A percentile compares a stretch with the other conserved stretches of the same genome.
These are phyloP conservation scores for Moesziomyces aphidis DNA, from an alignment of 1,284 basidiomycete species.

Conservation along the genomic window DNA sequence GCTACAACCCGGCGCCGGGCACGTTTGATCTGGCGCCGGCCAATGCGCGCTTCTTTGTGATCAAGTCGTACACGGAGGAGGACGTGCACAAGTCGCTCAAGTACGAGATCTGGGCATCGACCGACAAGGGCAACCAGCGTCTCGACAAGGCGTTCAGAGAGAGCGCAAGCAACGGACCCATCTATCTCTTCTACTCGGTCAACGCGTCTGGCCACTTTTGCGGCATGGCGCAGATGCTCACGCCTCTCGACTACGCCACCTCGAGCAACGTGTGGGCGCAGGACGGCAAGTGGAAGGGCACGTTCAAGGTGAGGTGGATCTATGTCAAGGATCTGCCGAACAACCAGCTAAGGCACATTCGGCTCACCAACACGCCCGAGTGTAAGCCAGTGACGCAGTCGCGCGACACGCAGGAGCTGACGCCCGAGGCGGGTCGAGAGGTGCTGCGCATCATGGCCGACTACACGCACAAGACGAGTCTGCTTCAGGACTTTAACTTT, in stretches of 20 bases:
- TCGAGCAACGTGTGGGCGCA: slow-evolving; percentile 65
- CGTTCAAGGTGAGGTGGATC: slow-evolving; percentile 65
- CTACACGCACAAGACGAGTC: slow-evolving; percentile 46
- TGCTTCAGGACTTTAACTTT: slow-evolving; percentile 55
- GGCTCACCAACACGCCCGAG: slow-evolving; percentile 59
- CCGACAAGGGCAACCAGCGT: slow-evolving; percentile 66
- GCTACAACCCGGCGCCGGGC: slow-evolving; percentile 48
- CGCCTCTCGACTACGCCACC: slow-evolving; percentile 62
- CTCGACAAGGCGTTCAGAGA: slow-evolving; percentile 60
- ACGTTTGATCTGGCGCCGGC: slow-evolving; percentile 44
- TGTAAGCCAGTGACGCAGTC: slow-evolving; percentile 65
- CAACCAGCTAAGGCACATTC: slow-evolving; percentile 59
- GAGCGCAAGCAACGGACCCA: slow-evolving; percentile 42
- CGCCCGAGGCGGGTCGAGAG: slow-evolving; percentile 50
- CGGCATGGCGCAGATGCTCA: slow-evolving; percentile 66
- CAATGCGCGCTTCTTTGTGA: slow-evolving; percentile 63
- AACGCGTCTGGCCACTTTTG: slow-evolving; percentile 67
- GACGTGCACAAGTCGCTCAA: slow-evolving; percentile 65
- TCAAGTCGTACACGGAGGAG: slow-evolving; percentile 67
- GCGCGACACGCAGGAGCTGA: slow-evolving; percentile 66
- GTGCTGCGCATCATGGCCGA: slow-evolving; percentile 60
- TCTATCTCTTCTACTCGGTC: slow-evolving; percentile 67
- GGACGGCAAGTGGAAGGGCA: slow-evolving; percentile 66
- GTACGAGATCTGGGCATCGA: slow-evolving; percentile 66
- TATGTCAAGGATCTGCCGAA: slow-evolving; percentile 67